Percentiles rank a stretch among this genome's conserved stretches.
Evolutionary conservation across 768 basidiomycete genomes (phyloP).

Genomic region (Myochromella boudieri): DNA sequence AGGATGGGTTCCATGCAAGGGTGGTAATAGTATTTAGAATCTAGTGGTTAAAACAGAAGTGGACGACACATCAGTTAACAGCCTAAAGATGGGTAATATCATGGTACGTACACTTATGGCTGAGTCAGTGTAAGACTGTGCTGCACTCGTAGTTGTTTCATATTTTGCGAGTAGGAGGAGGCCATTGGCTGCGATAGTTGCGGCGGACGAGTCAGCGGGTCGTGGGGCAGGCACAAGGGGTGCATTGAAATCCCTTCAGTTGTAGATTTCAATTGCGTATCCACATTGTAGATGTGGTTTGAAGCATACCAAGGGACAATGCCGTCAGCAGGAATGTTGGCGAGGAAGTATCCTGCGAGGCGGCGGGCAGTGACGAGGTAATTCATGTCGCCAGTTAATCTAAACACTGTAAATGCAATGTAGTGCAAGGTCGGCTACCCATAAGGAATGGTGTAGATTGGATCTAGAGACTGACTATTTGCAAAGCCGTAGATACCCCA

Average conservation of each 20-base stretch:
- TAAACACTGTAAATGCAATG: slow-evolving; percentile 48
- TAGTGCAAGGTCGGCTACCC: background rate
- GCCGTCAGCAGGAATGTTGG: slow-evolving; percentile 56
- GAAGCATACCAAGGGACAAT: slow-evolving; percentile 63
- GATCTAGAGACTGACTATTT: slow-evolving; percentile 49
- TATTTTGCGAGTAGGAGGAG: slow-evolving; percentile 55
- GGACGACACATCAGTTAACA: background rate
- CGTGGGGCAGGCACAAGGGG: slow-evolving; percentile 51
- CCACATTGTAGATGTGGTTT: no score
- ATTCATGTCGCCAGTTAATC: slow-evolving; percentile 43
- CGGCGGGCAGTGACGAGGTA: slow-evolving; percentile 63
- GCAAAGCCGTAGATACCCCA: slow-evolving; percentile 74
- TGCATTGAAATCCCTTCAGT: slow-evolving; percentile 69
- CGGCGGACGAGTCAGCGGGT: slow-evolving; percentile 71
- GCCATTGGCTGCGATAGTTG: slow-evolving; percentile 59
- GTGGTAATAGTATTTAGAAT: slow-evolving; percentile 14
- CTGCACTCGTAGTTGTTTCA: slow-evolving; percentile 32
- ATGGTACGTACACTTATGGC: slow-evolving; percentile 44
- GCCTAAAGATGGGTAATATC: background rate
- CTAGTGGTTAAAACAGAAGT: slow-evolving; percentile 1
- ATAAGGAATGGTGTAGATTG: background rate
- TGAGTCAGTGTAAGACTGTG: slow-evolving; percentile 42
- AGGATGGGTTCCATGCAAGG: slow-evolving; percentile 18
- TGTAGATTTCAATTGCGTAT: background rate
- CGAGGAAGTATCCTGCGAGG: slow-evolving; percentile 60